Evolutionary conservation across 192 early-diverging fungal genomes (phyloP).

Genomic region (Dissophora globulifera): DNA sequence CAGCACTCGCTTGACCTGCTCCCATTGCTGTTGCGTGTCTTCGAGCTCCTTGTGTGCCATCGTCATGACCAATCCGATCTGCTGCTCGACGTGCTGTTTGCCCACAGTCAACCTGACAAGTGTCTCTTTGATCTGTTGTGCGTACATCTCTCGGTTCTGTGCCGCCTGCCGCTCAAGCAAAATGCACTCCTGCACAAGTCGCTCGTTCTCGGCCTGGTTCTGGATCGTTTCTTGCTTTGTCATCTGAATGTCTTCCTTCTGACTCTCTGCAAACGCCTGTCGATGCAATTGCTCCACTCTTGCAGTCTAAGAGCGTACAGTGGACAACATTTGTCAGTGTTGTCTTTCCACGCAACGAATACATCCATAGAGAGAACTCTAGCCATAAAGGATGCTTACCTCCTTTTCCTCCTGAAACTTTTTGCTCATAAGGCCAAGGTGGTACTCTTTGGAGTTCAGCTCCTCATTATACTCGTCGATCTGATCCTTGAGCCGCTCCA

Average conservation of each 20-base stretch:
- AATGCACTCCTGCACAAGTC: conserved; percentile 26
- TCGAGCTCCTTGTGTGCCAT: conserved; percentile 34
- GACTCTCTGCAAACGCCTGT: conserved; percentile 17
- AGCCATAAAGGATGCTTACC: no score
- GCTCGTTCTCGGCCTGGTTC: conserved; percentile 22
- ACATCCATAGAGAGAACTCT: no score
- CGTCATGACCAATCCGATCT: conserved; percentile 19
- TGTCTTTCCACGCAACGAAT: no score
- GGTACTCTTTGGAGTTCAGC: conserved; percentile 27
- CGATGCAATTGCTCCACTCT: conserved; percentile 13
- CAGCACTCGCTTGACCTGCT: conserved; percentile 1
- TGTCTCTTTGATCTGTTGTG: conserved; percentile 16
- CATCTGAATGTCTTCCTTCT: conserved; percentile 21
- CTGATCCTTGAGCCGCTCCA: conserved; percentile 32
- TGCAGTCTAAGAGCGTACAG: conserved; percentile 14
- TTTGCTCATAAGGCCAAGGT: conserved; percentile 9
- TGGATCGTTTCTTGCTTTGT: conserved; percentile 25
- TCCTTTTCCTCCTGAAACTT: conserved; percentile 49
- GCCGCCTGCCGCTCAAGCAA: conserved; percentile 36
- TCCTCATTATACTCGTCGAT: conserved; percentile 15
- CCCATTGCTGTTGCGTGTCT: conserved; percentile 8
- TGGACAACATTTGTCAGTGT: neutral
- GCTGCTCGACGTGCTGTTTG: conserved; percentile 48
- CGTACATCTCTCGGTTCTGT: conserved; percentile 16
- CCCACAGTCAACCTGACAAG: conserved; percentile 10